Percentiles rank a stretch among this genome's conserved stretches.
Evolutionary conservation across 805 yeast genomes (phyloP).

Genomic region (Zygosaccharomyces bailii): DNA sequence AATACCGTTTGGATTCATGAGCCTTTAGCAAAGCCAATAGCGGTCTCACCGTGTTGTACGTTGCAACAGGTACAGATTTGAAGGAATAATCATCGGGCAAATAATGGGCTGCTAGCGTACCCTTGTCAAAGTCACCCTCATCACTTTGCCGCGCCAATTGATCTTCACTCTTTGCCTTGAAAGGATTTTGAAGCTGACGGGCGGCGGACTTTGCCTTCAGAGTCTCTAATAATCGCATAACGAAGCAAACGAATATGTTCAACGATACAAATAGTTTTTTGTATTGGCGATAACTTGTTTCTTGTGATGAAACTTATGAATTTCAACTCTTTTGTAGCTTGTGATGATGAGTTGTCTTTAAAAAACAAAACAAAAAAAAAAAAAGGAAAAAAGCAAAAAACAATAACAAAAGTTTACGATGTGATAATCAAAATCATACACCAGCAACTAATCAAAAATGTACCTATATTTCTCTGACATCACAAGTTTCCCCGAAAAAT

Average conservation of each 20-base stretch:
- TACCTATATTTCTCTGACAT: neutral
- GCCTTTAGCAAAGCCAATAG: constrained; percentile 18
- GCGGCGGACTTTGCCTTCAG: neutral
- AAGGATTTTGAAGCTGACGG: neutral
- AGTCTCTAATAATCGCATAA: neutral
- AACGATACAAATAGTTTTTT: too few relatives aligned
- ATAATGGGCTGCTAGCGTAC: neutral
- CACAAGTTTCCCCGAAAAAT: too few relatives aligned
- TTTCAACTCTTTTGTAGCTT: neutral
- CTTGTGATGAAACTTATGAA: neutral
- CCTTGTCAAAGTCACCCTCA: neutral
- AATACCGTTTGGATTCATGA: constrained; percentile 17
- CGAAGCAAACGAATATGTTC: neutral
- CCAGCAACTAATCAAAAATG: too few relatives aligned
- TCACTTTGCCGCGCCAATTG: neutral
- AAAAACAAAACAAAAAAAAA: neutral
- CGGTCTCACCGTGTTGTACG: constrained; percentile 16
- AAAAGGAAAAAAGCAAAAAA: neutral
- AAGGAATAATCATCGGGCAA: constrained; percentile 8
- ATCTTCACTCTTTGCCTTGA: neutral
- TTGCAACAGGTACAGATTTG: constrained; percentile 15
- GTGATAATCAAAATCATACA: too few relatives aligned
- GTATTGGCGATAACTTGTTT: too few relatives aligned
- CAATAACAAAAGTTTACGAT: neutral
- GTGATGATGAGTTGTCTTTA: neutral